phyloP scores from a whole-genome alignment of 495 filamentous ascomycete species.

The Durotheca rogersii region DNA sequence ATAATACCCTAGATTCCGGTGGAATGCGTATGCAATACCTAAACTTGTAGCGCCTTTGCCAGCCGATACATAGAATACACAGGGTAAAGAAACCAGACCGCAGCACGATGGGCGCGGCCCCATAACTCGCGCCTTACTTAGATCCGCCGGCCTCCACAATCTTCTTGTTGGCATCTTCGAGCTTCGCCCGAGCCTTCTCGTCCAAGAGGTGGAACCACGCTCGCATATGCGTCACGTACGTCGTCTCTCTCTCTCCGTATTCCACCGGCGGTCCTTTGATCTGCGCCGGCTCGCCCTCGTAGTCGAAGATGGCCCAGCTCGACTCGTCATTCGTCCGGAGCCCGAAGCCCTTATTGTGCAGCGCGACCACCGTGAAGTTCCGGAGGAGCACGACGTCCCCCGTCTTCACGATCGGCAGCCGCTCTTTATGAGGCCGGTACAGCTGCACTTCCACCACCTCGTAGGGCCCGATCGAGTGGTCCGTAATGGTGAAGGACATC shows the following conservation, averaged over 20 bases:
- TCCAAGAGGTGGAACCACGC: constrained; percentile 47
- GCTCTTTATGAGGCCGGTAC: constrained; percentile 69
- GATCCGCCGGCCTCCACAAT: constrained; percentile 32
- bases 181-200: constrained; percentile 36
- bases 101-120: no score
- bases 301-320: constrained; percentile 65
- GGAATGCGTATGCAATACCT: no score
- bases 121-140: constrained; percentile 27
- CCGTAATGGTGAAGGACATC: constrained; percentile 68
- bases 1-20: no score
- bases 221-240: constrained; percentile 37
- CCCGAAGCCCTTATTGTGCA: constrained; percentile 50
- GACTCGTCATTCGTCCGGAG: constrained; percentile 45
- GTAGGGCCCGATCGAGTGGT: constrained; percentile 55
- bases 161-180: constrained; percentile 46
- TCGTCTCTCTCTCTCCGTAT: constrained; percentile 38
- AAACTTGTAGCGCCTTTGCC: no score
- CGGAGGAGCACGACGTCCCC: constrained; percentile 79
- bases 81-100: no score
- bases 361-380: constrained; percentile 66
- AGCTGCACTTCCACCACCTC: constrained; percentile 62
- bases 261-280: constrained; percentile 50
- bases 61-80: no score
- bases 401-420: constrained; percentile 64
- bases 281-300: constrained; percentile 39